Percentiles rank a stretch among this genome's conserved stretches.
These are phyloP conservation scores for Datisca glomerata DNA, from an alignment of 306 rosid species.

Conservation along the genomic window DNA sequence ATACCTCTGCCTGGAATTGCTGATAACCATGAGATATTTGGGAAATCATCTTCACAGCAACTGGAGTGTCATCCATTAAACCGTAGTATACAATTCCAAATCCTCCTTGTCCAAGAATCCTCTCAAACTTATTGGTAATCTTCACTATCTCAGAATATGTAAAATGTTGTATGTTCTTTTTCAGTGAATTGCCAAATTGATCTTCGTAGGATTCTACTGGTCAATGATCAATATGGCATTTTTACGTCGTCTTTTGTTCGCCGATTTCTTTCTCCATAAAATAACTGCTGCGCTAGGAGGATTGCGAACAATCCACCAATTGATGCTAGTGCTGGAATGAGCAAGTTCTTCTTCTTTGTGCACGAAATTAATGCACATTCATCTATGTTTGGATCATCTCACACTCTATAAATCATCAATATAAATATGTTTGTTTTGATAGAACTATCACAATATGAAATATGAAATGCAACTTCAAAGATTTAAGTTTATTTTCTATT, in stretches of 20 bases:
- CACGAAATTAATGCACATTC: slow-evolving; percentile 24
- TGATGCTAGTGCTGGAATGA: slow-evolving; percentile 33
- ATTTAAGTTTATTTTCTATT: too few relatives aligned
- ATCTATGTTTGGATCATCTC: slow-evolving; percentile 17
- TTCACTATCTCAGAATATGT: slow-evolving; percentile 18
- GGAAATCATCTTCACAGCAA: slow-evolving; percentile 49
- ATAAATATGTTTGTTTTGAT: too few relatives aligned
- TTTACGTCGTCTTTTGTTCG: slow-evolving; percentile 1
- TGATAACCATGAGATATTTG: slow-evolving; percentile 16
- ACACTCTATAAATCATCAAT: too few relatives aligned
- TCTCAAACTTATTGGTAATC: slow-evolving; percentile 23
- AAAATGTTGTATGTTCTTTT: slow-evolving; percentile 12
- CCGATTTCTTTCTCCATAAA: too few relatives aligned
- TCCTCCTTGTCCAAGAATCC: slow-evolving; percentile 35
- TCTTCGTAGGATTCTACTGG: not conserved
- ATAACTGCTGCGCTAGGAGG: not conserved
- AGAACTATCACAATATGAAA: too few relatives aligned
- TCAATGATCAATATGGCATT: not conserved
- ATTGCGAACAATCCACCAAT: slow-evolving; percentile 21
- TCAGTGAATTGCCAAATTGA: slow-evolving; percentile 4
- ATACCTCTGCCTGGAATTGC: slow-evolving; percentile 49
- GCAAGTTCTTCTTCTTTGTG: slow-evolving; percentile 9
- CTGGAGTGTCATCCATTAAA: slow-evolving; percentile 18
- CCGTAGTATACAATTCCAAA: slow-evolving; percentile 39
- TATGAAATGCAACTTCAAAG: slow-evolving; percentile 1